Evolutionary conservation across 2,329 filamentous ascomycete genomes (phyloP), one percentile per base, ranked within the genome.

Genomic region (Neonectria hederae): DNA sequence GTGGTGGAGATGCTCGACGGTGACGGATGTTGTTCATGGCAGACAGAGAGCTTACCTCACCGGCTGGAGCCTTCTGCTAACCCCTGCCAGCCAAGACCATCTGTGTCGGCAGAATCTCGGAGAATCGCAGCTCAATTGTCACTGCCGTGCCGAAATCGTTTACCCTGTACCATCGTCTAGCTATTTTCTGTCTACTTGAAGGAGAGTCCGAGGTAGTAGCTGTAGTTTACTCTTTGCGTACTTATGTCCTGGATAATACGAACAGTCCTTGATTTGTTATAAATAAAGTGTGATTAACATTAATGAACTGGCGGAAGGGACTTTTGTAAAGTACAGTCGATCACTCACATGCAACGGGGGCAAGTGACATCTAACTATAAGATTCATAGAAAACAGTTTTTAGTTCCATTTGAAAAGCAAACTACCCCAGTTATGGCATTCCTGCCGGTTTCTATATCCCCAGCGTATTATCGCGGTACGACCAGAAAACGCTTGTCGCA

Each of bases 31-130:
- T 72, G 63, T 55, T 59, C 62, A 67, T 62, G 51, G 69, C 65
- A 69, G 69, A 67, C 70, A 72, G 72, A 65, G 72, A 79, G 79
- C 79, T 81, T 80, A 80, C 78, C 78, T 80, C 78, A 80, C 75
- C 73, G 71, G 73, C 69, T 78, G 78, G 72, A 80, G 77, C 77
- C 77, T 78, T 77, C 72, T 65, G 65, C 74, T 73, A 70, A 69
- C 65, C 69, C 72, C 65, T 59, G 67, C 62, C 53, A 49, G 62
- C 58, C 59, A 54, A 53, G 32, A 43, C 32, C 52, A 64, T 51
- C 62, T 65, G 5, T 26, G 17, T 54, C 77, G 78, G 78, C 63
- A 74, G 72, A 79, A 78, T 48, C 54, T 78, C 78, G 78, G 76
- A 46, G 60, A 53, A 65, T 49, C 21, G 4, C 10, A 10, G 14